Base-by-base conservation (phyloP, 2,329 filamentous ascomycete genomes). In the Trichoderma guizhouense region DNA sequence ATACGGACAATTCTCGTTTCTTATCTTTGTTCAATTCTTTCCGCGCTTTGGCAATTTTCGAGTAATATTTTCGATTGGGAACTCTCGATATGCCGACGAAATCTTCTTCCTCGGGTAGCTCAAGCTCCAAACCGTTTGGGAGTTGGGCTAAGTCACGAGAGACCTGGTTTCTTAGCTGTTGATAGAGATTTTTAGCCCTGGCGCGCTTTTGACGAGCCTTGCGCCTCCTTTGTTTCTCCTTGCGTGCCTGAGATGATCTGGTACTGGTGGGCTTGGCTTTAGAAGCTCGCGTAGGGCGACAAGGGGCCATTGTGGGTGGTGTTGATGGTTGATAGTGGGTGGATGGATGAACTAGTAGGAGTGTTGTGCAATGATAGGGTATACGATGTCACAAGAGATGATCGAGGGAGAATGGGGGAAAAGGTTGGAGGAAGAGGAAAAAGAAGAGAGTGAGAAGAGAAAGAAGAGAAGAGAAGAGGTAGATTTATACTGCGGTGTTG, bases 241-340 rank as follows among this genome's bases (percentile, higher is more conserved):
- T 36, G 21, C 2, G 0, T 24, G 11, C 21, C 5, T 5, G 47
- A 0, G n/a, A 14, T 14, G 21, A 24, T 24, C 9, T 24, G n/a
- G 0, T 53, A 3, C 11, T 1, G 0, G 47, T 53, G 47, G 21
- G 47, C 5, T 7, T 21, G 47, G 47, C n/a, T 3, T 12, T 21
- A 0, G 47, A 21, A 53, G 47, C 47, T 53, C 11, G 21, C 5
- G 47, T 2, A 14, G 47, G 5, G 47, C 47, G n/a, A 24, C 47
- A 21, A 2, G 47, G 21, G 1, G 47, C 47, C 47, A 53, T 53
- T 53, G 47, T 53, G 47, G n/a, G 47, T 14, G 47, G 8, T 53
- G 47, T 24, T 53, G 47, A 14, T 53, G 47, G 47, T 53, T 53
- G 47, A 3, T 1, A 14, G 47, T 14, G 0, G 47, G 47, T 24